Conservation (phyloP, 495 filamentous ascomycete species). For the Trichoderma asperelloides region DNA sequence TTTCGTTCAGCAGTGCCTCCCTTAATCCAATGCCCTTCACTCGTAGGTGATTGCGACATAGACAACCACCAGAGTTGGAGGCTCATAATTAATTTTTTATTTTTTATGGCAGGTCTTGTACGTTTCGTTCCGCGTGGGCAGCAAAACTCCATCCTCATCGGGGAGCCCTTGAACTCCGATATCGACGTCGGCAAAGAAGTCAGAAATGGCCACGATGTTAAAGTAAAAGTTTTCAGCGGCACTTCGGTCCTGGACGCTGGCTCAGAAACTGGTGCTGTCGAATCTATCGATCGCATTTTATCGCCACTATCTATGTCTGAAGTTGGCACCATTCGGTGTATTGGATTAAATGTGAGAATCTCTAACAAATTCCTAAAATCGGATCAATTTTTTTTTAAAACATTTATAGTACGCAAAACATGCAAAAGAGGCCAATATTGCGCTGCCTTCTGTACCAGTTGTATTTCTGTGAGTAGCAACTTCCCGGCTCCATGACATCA, state of each 20-base stretch:
- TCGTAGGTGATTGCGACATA: no score
- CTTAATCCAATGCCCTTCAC: no score
- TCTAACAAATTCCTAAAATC: not conserved
- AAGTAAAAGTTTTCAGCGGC: slow-evolving; percentile 46
- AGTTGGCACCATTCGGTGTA: slow-evolving; percentile 38
- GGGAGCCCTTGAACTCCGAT: slow-evolving; percentile 43
- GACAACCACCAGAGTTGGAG: no score
- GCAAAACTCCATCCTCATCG: slow-evolving; percentile 34
- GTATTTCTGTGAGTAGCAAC: slow-evolving; percentile 29
- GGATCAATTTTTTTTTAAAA: slow-evolving; percentile 9
- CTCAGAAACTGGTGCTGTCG: slow-evolving; percentile 36
- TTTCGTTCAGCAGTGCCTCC: no score
- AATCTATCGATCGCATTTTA: slow-evolving; percentile 43
- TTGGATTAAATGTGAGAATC: slow-evolving; percentile 35
- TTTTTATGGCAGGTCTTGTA: not conserved
- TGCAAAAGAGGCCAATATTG: slow-evolving; percentile 36
- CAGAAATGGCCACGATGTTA: slow-evolving; percentile 44
- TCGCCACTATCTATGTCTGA: slow-evolving; percentile 42
- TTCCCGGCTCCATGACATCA: not conserved
- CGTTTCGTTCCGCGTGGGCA: not conserved
- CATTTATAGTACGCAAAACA: slow-evolving; percentile 36
- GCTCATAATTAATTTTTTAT: not conserved
- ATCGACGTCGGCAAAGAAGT: slow-evolving; percentile 49
- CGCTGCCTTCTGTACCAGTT: slow-evolving; percentile 33
- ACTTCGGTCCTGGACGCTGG: slow-evolving; percentile 46